These are phyloP conservation scores for Moniliophthora roreri DNA, from an alignment of 1,284 basidiomycete genomes.

Conservation along the genomic window DNA sequence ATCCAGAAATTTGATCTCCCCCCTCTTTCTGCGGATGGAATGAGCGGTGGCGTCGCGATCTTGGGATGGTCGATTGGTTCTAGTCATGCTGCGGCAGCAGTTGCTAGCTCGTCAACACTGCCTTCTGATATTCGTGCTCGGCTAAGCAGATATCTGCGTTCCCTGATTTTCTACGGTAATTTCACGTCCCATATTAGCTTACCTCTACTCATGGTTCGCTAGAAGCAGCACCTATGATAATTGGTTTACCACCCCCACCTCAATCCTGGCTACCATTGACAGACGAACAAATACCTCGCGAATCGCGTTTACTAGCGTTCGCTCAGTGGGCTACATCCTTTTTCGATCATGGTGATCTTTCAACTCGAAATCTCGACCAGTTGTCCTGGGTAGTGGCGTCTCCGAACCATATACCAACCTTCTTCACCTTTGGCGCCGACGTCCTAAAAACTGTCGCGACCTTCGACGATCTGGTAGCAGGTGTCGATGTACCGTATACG, in stretches of 20 bases:
- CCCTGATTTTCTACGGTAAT: slow-evolving; percentile 19
- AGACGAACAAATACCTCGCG: slow-evolving; percentile 20
- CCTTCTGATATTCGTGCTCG: slow-evolving; percentile 18
- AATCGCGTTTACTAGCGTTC: slow-evolving; percentile 19
- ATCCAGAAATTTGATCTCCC: slow-evolving; percentile 28
- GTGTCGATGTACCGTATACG: slow-evolving; percentile 20
- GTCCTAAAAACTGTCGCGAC: slow-evolving; percentile 5
- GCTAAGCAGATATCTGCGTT: slow-evolving; percentile 23
- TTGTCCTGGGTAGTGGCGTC: slow-evolving; percentile 20
- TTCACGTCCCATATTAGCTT: not conserved
- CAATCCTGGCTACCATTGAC: slow-evolving; percentile 20
- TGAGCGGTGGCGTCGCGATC: slow-evolving; percentile 31
- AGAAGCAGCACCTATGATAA: slow-evolving; percentile 26
- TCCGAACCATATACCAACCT: slow-evolving; percentile 17
- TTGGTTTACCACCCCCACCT: slow-evolving; percentile 22
- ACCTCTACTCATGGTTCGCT: not conserved
- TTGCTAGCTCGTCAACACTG: slow-evolving; percentile 25
- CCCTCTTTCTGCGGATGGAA: slow-evolving; percentile 23
- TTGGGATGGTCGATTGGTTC: slow-evolving; percentile 39
- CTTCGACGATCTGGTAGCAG: slow-evolving; percentile 6
- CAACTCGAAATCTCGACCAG: slow-evolving; percentile 22
- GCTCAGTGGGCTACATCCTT: slow-evolving; percentile 31
- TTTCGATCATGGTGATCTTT: slow-evolving; percentile 33
- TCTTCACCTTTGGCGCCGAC: slow-evolving; percentile 20
- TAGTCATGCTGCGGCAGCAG: slow-evolving; percentile 22